Evolutionary conservation across 1,284 basidiomycete genomes (phyloP).

Genomic region (Apiotrichum gracile): DNA sequence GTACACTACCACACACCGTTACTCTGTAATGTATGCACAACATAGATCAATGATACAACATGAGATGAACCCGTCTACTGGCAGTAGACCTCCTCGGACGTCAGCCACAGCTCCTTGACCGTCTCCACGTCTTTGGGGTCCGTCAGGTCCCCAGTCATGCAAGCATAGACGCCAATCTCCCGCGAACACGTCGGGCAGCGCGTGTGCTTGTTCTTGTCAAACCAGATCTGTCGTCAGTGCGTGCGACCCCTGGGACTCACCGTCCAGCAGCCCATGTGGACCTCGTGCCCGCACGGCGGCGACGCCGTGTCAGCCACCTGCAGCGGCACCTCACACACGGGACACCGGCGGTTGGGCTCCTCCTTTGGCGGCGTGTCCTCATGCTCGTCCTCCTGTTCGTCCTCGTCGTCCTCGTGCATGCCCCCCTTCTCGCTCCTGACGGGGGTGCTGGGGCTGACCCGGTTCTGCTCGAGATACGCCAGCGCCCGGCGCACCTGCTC

Average conservation of each 20-base stretch:
- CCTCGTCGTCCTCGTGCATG: no score
- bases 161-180: neutral
- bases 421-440: no score
- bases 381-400: no score
- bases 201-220: neutral
- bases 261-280: neutral
- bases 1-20: neutral
- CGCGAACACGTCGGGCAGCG: neutral
- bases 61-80: neutral
- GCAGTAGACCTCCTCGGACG: neutral
- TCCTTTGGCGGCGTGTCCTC: no score
- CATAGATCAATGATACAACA: neutral
- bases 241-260: neutral
- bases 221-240: neutral
- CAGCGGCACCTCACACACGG: neutral
- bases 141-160: neutral
- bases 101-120: slow-evolving; percentile 1
- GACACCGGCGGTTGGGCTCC: neutral
- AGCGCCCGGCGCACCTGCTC: neutral
- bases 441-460: neutral
- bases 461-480: neutral
- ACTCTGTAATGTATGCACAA: no score
- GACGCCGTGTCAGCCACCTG: neutral
- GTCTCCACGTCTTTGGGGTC: neutral
- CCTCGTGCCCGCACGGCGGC: neutral